Evolutionary conservation across 2,329 filamentous ascomycete genomes (phyloP).

Genomic region (Cladosporium sp.): DNA sequence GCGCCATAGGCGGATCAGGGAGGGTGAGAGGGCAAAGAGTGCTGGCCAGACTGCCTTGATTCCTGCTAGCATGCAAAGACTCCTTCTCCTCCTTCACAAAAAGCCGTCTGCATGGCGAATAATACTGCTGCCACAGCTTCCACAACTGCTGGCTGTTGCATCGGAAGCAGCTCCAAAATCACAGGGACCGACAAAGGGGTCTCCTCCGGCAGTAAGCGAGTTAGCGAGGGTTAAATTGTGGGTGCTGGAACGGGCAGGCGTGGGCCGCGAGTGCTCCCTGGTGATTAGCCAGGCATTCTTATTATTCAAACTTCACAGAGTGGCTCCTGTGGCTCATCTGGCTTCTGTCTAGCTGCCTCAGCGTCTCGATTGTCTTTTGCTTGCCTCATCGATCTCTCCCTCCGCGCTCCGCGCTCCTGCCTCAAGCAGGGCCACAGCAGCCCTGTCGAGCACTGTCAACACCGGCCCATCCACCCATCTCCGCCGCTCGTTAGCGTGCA

Average conservation of each 20-base stretch:
- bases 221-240: background rate
- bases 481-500: background rate
- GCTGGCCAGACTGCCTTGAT: background rate
- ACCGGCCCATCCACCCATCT: slow-evolving; percentile 6
- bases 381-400: background rate
- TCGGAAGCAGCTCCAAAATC: background rate
- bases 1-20: background rate
- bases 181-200: background rate
- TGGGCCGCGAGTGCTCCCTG: background rate
- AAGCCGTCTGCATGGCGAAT: background rate
- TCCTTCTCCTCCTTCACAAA: background rate
- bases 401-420: background rate
- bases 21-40: no score
- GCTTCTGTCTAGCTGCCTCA: background rate
- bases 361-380: background rate
- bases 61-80: no score
- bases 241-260: no score
- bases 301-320: background rate
- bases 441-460: background rate
- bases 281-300: no score
- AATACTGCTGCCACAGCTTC: no score
- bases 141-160: background rate
- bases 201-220: background rate
- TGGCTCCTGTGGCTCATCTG: background rate
- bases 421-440: background rate